Evolutionary conservation across 2,329 filamentous ascomycete genomes (phyloP).

Genomic region (Cladosporium sp.): DNA sequence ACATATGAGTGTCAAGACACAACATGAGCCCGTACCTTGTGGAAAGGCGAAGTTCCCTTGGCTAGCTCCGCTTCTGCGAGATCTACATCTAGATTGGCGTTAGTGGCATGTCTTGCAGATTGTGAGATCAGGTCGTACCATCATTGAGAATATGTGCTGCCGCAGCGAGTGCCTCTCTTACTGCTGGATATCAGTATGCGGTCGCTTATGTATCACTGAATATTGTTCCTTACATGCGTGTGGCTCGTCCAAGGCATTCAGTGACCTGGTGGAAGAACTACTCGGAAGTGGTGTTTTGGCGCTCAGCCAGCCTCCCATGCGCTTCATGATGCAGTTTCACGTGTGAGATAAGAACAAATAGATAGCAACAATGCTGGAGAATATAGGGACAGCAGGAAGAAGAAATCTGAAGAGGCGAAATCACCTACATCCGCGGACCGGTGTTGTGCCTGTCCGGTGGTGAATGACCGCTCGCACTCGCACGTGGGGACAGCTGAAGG

Average conservation of each 20-base stretch:
- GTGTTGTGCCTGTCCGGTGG: conserved; percentile 7
- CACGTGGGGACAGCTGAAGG: conserved; percentile 5
- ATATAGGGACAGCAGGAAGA: background rate
- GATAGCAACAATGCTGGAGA: background rate
- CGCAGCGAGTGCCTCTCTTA: conserved; percentile 46
- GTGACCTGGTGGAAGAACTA: conserved; percentile 50
- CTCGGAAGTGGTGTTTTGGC: conserved; percentile 36
- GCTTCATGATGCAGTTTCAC: conserved; percentile 28
- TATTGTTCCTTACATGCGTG: conserved; percentile 55
- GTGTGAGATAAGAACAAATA: background rate
- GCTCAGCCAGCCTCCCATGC: conserved; percentile 43
- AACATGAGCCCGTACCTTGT: conserved; percentile 55
- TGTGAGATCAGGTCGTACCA: conserved; percentile 35
- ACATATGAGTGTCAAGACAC: background rate
- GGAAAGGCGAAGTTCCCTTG: conserved; percentile 79
- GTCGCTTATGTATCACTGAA: background rate
- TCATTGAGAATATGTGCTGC: conserved; percentile 41
- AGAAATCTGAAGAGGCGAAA: background rate
- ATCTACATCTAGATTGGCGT: conserved; percentile 56
- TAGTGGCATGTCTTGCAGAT: conserved; percentile 26
- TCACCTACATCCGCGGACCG: background rate
- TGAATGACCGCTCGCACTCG: background rate
- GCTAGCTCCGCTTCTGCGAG: conserved; percentile 73
- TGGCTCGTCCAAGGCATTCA: conserved; percentile 59
- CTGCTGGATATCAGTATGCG: conserved; percentile 32